Conservation (phyloP, 1,139 yeast genomes). For the Scheffersomyces insectosa region DNA sequence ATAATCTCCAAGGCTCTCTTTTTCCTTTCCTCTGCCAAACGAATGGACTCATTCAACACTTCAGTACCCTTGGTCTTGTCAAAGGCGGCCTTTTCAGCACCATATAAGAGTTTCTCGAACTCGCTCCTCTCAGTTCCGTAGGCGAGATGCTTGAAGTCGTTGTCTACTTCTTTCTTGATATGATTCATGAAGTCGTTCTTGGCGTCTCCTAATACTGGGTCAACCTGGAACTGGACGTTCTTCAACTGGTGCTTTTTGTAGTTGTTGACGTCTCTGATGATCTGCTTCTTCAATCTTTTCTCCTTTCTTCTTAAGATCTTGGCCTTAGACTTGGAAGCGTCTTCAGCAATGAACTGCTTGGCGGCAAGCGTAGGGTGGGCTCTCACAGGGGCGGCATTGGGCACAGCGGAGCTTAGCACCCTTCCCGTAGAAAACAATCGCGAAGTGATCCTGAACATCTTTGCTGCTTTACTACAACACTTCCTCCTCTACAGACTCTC, state of each 20-base stretch:
- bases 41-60: constrained; percentile 48
- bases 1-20: constrained; percentile 72
- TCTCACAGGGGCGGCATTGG: constrained; percentile 12
- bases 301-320: constrained; percentile 43
- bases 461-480: constrained; percentile 2
- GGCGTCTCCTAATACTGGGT: constrained; percentile 80
- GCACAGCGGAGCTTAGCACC: constrained; percentile 10
- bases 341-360: constrained; percentile 28
- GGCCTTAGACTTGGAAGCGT: constrained; percentile 32
- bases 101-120: constrained; percentile 73
- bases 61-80: constrained; percentile 29
- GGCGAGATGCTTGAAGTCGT: constrained; percentile 60
- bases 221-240: constrained; percentile 39
- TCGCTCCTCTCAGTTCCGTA: constrained; percentile 61
- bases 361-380: constrained; percentile 34
- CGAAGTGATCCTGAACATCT: constrained; percentile 17
- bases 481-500: not conserved
- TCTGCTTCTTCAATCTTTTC: constrained; percentile 43
- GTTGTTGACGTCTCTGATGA: constrained; percentile 47
- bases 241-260: constrained; percentile 38
- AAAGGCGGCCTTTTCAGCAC: constrained; percentile 59
- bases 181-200: constrained; percentile 70
- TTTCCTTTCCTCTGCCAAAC: constrained; percentile 55
- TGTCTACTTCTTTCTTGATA: constrained; percentile 59
- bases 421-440: constrained; percentile 23